A percentile compares a stretch with the other conserved stretches of the same genome.
Evolutionary conservation across 2,329 filamentous ascomycete genomes (phyloP).

Genomic region (Fusarium sp.): DNA sequence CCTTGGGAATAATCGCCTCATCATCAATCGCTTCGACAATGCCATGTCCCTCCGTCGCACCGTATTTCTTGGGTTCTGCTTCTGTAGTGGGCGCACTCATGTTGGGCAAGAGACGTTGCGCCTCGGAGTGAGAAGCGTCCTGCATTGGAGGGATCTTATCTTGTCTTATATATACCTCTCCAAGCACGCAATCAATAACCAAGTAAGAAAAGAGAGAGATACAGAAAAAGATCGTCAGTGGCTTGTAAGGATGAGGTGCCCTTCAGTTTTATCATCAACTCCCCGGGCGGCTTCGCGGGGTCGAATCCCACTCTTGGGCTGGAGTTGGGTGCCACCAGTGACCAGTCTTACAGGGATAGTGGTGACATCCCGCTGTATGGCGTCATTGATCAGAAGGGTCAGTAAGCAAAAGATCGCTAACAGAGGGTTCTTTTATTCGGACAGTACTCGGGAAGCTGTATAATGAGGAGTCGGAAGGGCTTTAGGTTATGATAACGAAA

Average conservation of each 20-base stretch:
- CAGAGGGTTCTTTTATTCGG: too few species aligned
- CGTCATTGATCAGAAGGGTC: constrained; percentile 21
- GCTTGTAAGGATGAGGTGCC: neutral
- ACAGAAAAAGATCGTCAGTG: constrained; percentile 12
- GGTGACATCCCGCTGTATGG: constrained; percentile 19
- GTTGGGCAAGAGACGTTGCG: constrained; percentile 13
- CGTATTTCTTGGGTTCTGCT: constrained; percentile 24
- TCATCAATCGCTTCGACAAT: constrained; percentile 51
- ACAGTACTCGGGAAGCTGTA: neutral
- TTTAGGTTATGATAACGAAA: too few species aligned
- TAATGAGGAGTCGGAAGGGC: neutral
- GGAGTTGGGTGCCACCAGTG: constrained; percentile 19
- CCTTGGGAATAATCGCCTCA: constrained; percentile 61
- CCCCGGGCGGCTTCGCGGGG: constrained; percentile 17
- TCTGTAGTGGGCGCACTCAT: constrained; percentile 19
- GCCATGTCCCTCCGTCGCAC: constrained; percentile 25
- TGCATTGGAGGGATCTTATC: neutral
- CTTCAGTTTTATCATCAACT: constrained; percentile 2
- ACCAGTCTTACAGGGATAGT: constrained; percentile 26
- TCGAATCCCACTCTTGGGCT: constrained; percentile 32
- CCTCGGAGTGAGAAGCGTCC: constrained; percentile 5
- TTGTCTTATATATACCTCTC: neutral
- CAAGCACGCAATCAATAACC: neutral
- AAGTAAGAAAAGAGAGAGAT: neutral
- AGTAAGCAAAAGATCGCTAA: neutral